Base-by-base conservation (phyloP, 2,329 filamentous ascomycete genomes). In the Talaromyces verruculosus region DNA sequence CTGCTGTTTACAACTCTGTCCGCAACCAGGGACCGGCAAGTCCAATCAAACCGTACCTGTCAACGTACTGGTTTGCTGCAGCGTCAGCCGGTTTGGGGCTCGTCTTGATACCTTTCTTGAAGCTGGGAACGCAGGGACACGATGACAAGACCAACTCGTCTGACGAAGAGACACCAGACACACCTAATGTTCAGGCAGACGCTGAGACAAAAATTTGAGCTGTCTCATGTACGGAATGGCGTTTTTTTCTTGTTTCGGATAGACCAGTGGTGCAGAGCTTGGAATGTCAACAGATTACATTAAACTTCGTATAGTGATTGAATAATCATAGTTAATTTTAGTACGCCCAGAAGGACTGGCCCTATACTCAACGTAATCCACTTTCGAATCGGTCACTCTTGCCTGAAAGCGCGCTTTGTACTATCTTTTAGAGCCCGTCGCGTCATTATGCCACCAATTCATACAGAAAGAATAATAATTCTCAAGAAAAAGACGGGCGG, bases 1-100 rank as follows among this genome's bases (percentile, higher is more conserved):
- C 88, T 0, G 87, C 87, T 0, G 80, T 76, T 22, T 67, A 70
- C 39, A 70, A 69, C 65, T 68, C 72, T 3, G 63, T 74, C 8
- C 64, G 68, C 65, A 53, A 71, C 67, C 70, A 71, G 66, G 4
- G 61, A 62, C 15, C 68, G 67, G 7, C 63, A 67, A 17, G 67
- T 63, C 43, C 68, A 10, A 75, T 75, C 17, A 66, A 63, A n/a
- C 74, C 73, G 15, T 76, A 75, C 37, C 43, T 75, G 13, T 63
- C 72, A 3, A 71, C 70, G 8, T 76, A 72, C 45, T 75, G 73
- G 73, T 74, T 73, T 61, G 68, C 70, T 1, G 71, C 74, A 8
- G 74, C 72, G 0, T 69, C 67, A 10, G 70, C 72, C 1, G 74
- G 73, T 0, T 5, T 71, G 17, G 73, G 72, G 10, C 51, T 75